A percentile compares a stretch with the other conserved stretches of the same genome.
phyloP scores from a whole-genome alignment of 352 stramenopile species.

The Globisporangium perplexum region DNA sequence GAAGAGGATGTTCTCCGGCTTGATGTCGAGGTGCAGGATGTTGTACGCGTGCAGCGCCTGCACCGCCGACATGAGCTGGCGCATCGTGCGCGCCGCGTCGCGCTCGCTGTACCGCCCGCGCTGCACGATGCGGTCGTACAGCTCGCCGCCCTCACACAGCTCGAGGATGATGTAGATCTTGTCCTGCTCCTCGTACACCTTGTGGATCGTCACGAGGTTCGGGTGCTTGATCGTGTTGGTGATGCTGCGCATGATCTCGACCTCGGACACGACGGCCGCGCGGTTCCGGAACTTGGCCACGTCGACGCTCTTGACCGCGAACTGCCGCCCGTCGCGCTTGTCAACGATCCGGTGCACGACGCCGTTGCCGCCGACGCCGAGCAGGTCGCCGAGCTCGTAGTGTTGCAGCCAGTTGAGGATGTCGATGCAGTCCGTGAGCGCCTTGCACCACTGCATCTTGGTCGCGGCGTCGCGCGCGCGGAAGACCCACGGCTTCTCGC shows the following conservation, averaged over 20 bases:
- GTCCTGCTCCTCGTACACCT: conserved; percentile 77
- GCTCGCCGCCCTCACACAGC: conserved; percentile 63
- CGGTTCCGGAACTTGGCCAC: conserved; percentile 73
- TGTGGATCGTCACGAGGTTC: conserved; percentile 76
- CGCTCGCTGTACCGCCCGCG: conserved; percentile 60
- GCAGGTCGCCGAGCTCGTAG: conserved; percentile 53
- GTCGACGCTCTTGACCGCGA: conserved; percentile 75
- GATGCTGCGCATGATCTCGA: conserved; percentile 79
- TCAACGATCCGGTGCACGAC: conserved; percentile 65
- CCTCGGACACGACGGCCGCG: conserved; percentile 57
- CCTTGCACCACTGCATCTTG: conserved; percentile 60
- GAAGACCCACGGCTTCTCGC: conserved; percentile 62
- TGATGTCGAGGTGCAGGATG: conserved; percentile 77
- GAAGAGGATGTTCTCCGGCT: conserved; percentile 79
- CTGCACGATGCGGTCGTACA: conserved; percentile 70
- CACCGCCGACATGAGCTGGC: conserved; percentile 56
- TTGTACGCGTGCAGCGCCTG: conserved; percentile 67
- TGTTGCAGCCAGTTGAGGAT: conserved; percentile 72
- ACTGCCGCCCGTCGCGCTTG: conserved; percentile 40
- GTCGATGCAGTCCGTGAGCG: conserved; percentile 69
- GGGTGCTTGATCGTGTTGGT: conserved; percentile 75
- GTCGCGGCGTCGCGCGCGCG: conserved; percentile 36
- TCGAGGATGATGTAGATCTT: conserved; percentile 80
- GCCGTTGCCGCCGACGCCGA: conserved; percentile 72
- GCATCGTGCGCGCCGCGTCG: conserved; percentile 59